phyloP scores from a whole-genome alignment of 2,329 filamentous ascomycete genomes.

The Epichloe gansuensis region DNA sequence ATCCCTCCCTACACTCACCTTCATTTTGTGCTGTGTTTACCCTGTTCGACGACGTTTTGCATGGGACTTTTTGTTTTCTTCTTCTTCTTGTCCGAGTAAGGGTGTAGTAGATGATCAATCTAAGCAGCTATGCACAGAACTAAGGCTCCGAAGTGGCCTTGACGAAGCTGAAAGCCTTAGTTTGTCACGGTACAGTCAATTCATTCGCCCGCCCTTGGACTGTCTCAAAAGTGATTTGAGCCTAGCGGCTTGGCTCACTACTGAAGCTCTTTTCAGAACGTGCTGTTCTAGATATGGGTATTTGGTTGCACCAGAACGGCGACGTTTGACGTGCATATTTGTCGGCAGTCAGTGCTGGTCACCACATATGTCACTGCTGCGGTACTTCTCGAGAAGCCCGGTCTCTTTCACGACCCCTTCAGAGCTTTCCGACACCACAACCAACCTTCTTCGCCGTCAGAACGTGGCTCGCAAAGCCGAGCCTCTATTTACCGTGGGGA shows the following conservation, averaged over 20 bases:
- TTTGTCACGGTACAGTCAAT: not conserved
- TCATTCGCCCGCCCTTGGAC: not conserved
- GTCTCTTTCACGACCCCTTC: not conserved
- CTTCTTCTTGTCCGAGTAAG: too few species aligned
- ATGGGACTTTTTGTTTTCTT: too few species aligned
- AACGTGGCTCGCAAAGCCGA: too few species aligned
- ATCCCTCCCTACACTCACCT: not conserved
- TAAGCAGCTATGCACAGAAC: not conserved
- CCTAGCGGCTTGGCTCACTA: not conserved
- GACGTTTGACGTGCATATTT: slow-evolving; percentile 7
- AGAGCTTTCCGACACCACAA: too few species aligned
- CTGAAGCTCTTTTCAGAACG: not conserved
- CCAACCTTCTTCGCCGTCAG: too few species aligned
- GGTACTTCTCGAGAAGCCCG: not conserved
- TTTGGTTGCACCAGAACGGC: not conserved
- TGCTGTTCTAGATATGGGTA: not conserved
- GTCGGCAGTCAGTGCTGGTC: slow-evolving; percentile 11
- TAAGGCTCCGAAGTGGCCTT: not conserved
- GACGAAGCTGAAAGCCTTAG: not conserved
- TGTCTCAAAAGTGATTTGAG: not conserved
- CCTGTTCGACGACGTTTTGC: not conserved
- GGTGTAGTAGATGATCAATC: not conserved
- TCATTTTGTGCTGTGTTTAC: not conserved
- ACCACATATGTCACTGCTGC: slow-evolving; percentile 8
- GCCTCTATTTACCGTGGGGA: too few species aligned